Conservation (phyloP, 1,139 yeast species). For the Kazachstania sp. region DNA sequence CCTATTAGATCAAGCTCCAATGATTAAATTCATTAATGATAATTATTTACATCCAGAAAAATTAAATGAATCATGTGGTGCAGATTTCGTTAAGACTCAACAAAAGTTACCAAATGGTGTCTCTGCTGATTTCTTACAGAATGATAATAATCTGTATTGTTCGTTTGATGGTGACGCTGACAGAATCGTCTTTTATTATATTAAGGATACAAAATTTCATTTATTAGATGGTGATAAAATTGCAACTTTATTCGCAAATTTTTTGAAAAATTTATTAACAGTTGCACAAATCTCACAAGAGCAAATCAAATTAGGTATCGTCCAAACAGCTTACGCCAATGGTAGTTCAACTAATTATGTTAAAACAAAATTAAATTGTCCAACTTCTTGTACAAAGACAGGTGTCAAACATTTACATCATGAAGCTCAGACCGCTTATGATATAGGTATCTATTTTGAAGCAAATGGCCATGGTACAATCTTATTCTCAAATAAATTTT, state of each 20-base stretch:
- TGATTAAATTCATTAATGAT: slow-evolving; percentile 49
- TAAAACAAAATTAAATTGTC: slow-evolving; percentile 52
- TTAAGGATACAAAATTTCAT: slow-evolving; percentile 43
- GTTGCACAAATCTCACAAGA: slow-evolving; percentile 33
- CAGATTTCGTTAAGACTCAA: slow-evolving; percentile 87
- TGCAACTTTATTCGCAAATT: slow-evolving; percentile 72
- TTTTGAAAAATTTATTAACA: slow-evolving; percentile 47
- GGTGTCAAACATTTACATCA: slow-evolving; percentile 96
- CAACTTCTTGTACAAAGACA: slow-evolving; percentile 85
- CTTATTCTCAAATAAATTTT: slow-evolving; percentile 58
- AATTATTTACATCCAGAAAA: slow-evolving; percentile 45
- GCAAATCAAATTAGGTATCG: slow-evolving; percentile 61
- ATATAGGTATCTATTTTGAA: slow-evolving; percentile 90
- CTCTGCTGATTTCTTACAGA: slow-evolving; percentile 6
- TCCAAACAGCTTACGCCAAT: slow-evolving; percentile 96
- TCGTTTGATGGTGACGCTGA: slow-evolving; percentile 98
- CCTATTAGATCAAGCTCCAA: slow-evolving; percentile 18
- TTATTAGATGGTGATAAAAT: slow-evolving; percentile 92
- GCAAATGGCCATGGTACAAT: slow-evolving; percentile 99
- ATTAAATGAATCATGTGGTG: slow-evolving; percentile 82
- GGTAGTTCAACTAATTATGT: slow-evolving; percentile 81
- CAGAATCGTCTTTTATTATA: slow-evolving; percentile 78
- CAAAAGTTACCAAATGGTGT: slow-evolving; percentile 69
- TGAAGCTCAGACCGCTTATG: slow-evolving; percentile 72
- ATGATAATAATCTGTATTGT: slow-evolving; percentile 48